A percentile compares a stretch with the other conserved stretches of the same genome.
Evolutionary conservation across 345 rosid genomes (phyloP).

Genomic region (Pelargonium nanum): DNA sequence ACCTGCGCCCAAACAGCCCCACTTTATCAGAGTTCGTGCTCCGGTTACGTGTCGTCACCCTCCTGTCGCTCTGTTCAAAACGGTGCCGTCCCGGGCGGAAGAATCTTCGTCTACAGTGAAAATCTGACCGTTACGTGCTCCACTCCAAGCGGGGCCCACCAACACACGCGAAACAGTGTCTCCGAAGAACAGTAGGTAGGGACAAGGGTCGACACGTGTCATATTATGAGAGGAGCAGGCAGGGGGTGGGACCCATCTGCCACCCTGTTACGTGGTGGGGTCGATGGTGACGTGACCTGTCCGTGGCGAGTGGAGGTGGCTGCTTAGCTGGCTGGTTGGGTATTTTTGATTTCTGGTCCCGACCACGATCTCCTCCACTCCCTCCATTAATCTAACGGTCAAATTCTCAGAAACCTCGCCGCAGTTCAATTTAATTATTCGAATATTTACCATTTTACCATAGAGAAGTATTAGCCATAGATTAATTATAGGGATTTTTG

Average conservation of each 20-base stretch:
- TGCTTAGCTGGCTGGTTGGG: no score
- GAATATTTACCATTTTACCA: no score
- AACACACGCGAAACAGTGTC: background rate
- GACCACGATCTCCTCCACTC: slow-evolving; percentile 15
- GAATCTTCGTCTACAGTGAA: background rate
- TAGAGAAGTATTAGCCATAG: no score
- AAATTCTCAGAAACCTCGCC: background rate
- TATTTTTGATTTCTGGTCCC: slow-evolving; percentile 14
- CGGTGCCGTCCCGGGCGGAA: background rate
- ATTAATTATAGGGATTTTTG: no score
- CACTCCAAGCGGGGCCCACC: background rate
- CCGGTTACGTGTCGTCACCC: background rate
- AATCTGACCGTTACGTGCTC: background rate
- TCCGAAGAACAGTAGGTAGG: no score
- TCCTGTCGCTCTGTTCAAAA: background rate
- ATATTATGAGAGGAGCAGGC: background rate
- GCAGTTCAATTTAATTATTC: no score
- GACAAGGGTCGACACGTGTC: background rate
- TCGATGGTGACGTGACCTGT: background rate
- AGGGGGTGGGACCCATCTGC: background rate
- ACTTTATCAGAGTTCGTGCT: background rate
- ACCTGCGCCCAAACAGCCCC: background rate
- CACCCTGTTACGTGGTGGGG: background rate
- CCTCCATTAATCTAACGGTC: background rate
- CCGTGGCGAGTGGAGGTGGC: background rate